Percentiles rank a stretch among this genome's conserved stretches.
Evolutionary conservation across 345 rosid genomes (phyloP).

Genomic region (Lepidium didymum): DNA sequence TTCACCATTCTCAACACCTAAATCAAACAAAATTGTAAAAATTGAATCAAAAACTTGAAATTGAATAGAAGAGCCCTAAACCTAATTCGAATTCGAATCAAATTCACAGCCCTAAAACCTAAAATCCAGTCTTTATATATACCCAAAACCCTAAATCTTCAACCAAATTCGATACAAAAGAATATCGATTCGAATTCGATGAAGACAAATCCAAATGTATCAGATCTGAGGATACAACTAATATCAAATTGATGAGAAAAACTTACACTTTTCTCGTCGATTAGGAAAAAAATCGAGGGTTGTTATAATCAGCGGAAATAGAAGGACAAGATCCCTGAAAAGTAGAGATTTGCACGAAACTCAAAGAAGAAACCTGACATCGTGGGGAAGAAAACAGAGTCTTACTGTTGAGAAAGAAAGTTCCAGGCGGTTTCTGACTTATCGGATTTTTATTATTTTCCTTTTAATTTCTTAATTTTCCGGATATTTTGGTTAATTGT

Average conservation of each 20-base stretch:
- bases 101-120: background rate
- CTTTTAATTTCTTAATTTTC: background rate
- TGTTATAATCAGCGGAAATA: background rate
- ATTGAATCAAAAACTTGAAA: background rate
- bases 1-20: conserved; percentile 36
- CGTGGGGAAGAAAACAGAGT: conserved; percentile 11
- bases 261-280: background rate
- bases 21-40: background rate
- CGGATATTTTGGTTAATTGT: background rate
- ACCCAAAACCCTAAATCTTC: background rate
- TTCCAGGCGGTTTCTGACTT: background rate
- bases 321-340: conserved; percentile 6
- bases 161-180: background rate
- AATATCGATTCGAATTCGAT: background rate
- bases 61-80: background rate
- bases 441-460: background rate
- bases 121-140: background rate
- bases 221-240: background rate
- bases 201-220: background rate
- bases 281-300: background rate
- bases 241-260: background rate
- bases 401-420: background rate
- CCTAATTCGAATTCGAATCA: background rate
- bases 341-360: conserved; percentile 14
- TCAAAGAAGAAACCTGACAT: conserved; percentile 6